phyloP scores from a whole-genome alignment of 106 monocot species.

The Allium cepa region DNA sequence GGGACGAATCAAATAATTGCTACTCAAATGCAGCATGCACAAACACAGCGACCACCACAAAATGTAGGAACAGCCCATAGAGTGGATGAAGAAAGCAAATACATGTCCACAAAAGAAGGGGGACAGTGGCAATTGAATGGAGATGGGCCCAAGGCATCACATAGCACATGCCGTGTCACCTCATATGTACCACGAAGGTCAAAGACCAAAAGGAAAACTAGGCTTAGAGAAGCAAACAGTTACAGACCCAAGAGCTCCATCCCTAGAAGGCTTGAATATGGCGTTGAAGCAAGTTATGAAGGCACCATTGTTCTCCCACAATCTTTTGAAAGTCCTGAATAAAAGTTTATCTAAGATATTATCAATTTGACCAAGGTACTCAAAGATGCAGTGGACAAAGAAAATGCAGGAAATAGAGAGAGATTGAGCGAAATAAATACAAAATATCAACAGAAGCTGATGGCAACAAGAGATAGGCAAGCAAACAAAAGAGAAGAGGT shows the following conservation, averaged over 20 bases:
- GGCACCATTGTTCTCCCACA: constrained; percentile 33
- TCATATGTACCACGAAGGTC: constrained; percentile 41
- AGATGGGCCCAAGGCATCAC: constrained; percentile 32
- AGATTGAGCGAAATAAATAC: constrained; percentile 69
- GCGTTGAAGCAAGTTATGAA: constrained; percentile 38
- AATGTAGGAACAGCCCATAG: constrained; percentile 25
- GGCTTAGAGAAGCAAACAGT: constrained; percentile 35
- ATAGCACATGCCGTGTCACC: constrained; percentile 22
- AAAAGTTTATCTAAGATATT: constrained; percentile 71
- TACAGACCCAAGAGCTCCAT: constrained; percentile 31
- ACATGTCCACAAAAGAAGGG: constrained; percentile 34
- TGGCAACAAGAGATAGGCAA: constrained; percentile 46
- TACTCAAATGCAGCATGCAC: constrained; percentile 53
- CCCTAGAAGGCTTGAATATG: constrained; percentile 22
- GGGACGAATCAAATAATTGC: constrained; percentile 35
- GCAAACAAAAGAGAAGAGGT: constrained; percentile 60
- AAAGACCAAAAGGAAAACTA: constrained; percentile 9
- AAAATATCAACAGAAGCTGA: constrained; percentile 67
- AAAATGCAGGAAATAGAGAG: constrained; percentile 83
- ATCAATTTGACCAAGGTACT: constrained; percentile 68
- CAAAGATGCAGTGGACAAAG: constrained; percentile 74
- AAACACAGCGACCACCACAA: constrained; percentile 32
- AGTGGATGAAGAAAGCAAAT: constrained; percentile 41
- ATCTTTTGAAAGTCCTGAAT: constrained; percentile 73
- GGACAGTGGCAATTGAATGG: constrained; percentile 64